These are phyloP conservation scores for Xylaria arbuscula DNA, from an alignment of 2,329 filamentous ascomycete genomes.

Conservation along the genomic window DNA sequence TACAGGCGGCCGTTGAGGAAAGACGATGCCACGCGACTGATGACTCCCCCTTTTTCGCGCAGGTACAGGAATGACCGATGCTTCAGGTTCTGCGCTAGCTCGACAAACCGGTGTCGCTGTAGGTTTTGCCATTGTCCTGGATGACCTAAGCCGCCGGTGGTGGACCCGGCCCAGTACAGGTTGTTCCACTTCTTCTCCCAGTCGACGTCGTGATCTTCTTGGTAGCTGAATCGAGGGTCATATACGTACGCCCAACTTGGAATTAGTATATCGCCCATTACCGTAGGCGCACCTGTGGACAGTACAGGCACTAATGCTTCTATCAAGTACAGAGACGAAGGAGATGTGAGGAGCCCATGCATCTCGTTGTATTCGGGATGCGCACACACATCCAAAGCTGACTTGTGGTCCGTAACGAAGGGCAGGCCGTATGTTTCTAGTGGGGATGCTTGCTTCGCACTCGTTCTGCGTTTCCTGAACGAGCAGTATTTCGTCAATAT, in stretches of 20 bases:
- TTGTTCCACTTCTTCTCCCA: conserved; percentile 63
- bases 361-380: conserved; percentile 57
- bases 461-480: not conserved
- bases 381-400: conserved; percentile 55
- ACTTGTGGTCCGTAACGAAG: conserved; percentile 51
- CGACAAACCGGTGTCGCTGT: conserved; percentile 62
- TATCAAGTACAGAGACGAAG: conserved; percentile 56
- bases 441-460: not conserved
- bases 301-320: conserved; percentile 59
- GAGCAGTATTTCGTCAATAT: conserved; percentile 49
- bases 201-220: conserved; percentile 52
- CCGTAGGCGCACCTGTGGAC: conserved; percentile 57
- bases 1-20: conserved; percentile 56
- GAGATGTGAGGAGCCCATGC: conserved; percentile 60
- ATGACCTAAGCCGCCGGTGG: conserved; percentile 59
- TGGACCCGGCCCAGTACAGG: conserved; percentile 69
- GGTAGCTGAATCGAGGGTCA: conserved; percentile 56
- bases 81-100: conserved; percentile 51
- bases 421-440: conserved; percentile 47
- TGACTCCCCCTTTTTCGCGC: conserved; percentile 33
- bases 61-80: conserved; percentile 51
- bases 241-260: conserved; percentile 64
- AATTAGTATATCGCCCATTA: conserved; percentile 63
- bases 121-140: conserved; percentile 54
- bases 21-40: conserved; percentile 41